phyloP scores from a whole-genome alignment of 257 asterid genomes.

The Nicotiana benthamiana region DNA sequence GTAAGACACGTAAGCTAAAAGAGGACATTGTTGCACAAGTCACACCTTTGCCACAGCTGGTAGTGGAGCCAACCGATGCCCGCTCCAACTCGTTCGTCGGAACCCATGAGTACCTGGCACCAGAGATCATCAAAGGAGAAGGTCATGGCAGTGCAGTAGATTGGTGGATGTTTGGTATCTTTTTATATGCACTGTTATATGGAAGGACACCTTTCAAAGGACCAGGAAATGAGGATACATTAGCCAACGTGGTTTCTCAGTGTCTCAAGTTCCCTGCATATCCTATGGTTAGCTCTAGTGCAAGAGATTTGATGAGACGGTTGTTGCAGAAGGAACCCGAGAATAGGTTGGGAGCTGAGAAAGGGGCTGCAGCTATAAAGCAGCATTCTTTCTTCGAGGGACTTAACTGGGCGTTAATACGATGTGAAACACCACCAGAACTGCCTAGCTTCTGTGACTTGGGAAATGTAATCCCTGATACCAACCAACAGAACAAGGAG shows the following conservation, averaged over 20 bases:
- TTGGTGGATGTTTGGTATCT: conserved; percentile 90
- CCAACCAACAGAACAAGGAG: conserved; percentile 20
- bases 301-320: conserved; percentile 56
- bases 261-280: conserved; percentile 57
- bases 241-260: conserved; percentile 56
- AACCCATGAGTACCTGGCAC: conserved; percentile 87
- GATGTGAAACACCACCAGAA: conserved; percentile 72
- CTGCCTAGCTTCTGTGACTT: conserved; percentile 46
- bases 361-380: conserved; percentile 79
- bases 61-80: conserved; percentile 69
- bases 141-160: conserved; percentile 92
- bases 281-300: conserved; percentile 48
- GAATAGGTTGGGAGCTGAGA: conserved; percentile 54
- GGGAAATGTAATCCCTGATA: conserved; percentile 16
- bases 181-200: conserved; percentile 65
- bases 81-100: conserved; percentile 90
- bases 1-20: conserved; percentile 50
- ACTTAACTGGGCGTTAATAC: conserved; percentile 68
- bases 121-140: conserved; percentile 80
- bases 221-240: conserved; percentile 52
- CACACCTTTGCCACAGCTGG: conserved; percentile 67
- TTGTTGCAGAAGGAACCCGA: conserved; percentile 65
- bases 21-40: conserved; percentile 44
- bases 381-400: conserved; percentile 75
- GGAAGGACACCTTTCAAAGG: conserved; percentile 83